Base-by-base conservation (phyloP, 2,329 filamentous ascomycete species). In the Exophiala sp. region DNA sequence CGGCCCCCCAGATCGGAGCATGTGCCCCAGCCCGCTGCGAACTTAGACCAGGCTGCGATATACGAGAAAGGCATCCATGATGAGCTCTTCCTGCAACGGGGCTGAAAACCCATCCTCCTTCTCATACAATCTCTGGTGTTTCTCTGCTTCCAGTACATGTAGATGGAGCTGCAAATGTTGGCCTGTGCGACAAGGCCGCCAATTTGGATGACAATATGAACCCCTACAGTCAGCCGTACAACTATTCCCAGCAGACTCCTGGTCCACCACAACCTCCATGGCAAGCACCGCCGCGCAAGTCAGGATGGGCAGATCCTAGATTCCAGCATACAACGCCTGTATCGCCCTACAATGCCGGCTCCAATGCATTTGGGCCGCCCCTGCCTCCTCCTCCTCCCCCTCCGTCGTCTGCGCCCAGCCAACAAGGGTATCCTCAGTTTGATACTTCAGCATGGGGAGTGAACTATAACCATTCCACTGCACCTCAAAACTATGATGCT, bases 371-470 rank as follows among this genome's bases (percentile, higher is more conserved):
- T 11, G 59, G 54, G 42, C 39, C 53, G 11, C 43, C 57, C 40
- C 45, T 49, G 3, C 58, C 60, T n/a, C 56, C 55, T 11, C 58
- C 54, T 11, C 58, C 54, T 12, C 56, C 59, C 39, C 56, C 55
- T 21, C 59, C 49, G n/a, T 46, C 50, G 16, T 40, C 46, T 24
- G 32, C 47, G 16, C 44, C 46, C 32, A 24, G 24, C 8, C 53
- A 43, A 39, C 55, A 47, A 39, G 52, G 55, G 29, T 45, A 54
- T 16, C 41, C 55, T 40, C 52, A 55, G 41, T 55, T 59, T 46
- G 69, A 74, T 58, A 71, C 71, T 11, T 65, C 69, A 12, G 62
- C 62, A 12, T 76, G 73, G 74, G 74, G 73, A 21, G 72, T 75
- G 42, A 68, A 69, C 49, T 75, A 72, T 44, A 62, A 60, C 48